Conservation (phyloP, 2,329 filamentous ascomycete genomes). For the Fonsecaea pedrosoi region DNA sequence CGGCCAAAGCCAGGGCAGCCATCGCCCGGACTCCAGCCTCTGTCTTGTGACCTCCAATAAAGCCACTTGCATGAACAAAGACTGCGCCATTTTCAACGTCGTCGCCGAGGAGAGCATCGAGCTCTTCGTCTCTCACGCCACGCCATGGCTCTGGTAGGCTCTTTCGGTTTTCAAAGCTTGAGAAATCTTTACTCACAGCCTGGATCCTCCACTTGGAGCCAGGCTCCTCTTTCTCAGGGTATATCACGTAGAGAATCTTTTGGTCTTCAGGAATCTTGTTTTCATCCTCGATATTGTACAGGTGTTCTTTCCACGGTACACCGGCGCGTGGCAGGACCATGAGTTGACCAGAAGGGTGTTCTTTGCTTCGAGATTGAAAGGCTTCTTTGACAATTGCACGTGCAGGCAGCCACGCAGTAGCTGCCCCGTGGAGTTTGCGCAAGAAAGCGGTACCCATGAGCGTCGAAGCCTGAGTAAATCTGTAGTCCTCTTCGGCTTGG, state of each 20-base stretch:
- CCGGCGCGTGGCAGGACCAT: conserved; percentile 79
- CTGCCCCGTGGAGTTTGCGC: conserved; percentile 77
- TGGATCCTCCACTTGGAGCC: conserved; percentile 92
- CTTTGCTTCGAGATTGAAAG: conserved; percentile 70
- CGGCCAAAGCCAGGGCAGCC: conserved; percentile 61
- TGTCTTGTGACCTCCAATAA: conserved; percentile 94
- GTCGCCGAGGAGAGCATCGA: conserved; percentile 65
- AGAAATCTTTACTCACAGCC: conserved; percentile 81
- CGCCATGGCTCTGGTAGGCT: conserved; percentile 90
- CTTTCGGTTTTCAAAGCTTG: conserved; percentile 91
- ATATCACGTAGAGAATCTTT: conserved; percentile 84
- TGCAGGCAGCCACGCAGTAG: conserved; percentile 83
- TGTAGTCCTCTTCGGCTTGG: conserved; percentile 78
- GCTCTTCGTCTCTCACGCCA: conserved; percentile 82
- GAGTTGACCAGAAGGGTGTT: conserved; percentile 77
- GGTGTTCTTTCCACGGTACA: conserved; percentile 93
- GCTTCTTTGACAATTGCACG: conserved; percentile 77
- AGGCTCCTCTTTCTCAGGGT: conserved; percentile 78
- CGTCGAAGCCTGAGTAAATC: conserved; percentile 76
- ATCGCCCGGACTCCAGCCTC: conserved; percentile 87
- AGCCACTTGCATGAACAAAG: conserved; percentile 92
- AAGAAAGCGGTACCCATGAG: conserved; percentile 92
- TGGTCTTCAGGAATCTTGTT: conserved; percentile 52
- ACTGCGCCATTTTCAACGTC: conserved; percentile 68
- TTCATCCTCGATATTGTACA: conserved; percentile 82